Evolutionary conservation across 2,329 filamentous ascomycete species (phyloP), one percentile per base, ranked within the genome.

Genomic region (Fusarium multiceps): DNA sequence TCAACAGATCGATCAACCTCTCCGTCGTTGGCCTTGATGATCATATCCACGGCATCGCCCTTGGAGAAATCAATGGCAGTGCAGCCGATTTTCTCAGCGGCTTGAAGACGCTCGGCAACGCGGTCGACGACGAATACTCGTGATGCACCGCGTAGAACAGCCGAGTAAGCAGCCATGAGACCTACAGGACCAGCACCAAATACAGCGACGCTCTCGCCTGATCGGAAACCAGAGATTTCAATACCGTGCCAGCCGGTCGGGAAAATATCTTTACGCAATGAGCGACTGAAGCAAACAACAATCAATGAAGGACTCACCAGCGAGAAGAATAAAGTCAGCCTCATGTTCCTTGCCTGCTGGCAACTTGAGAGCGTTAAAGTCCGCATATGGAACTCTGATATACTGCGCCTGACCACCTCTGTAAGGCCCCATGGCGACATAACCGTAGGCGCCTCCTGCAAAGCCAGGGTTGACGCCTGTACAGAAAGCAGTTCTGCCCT

Each of bases 101-200:
- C 83, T 12, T 84, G 80, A 3, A 92, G 78, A 18, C 89, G 82
- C 73, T 89, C 88, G 1, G 84, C 82, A 0, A 91, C 88, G 27
- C 86, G 85, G 66, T 92, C 90, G 7, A 92, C 87, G 1, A 89
- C 87, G 56, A 83, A 91, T 1, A 92, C 86, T 16, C 81, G 84
- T 11, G 85, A 87, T 2, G 89, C 89, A 4, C 89, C 89, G 0
- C 89, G 84, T 4, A 91, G 77, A 1, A 86, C 77, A 1, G 86
- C 89, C 1, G 85, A 89, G 76, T 91, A 91, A 6, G 89, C 89
- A 5, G 89, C 88, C 85, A 91, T 90, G 7, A 91, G 77, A 2
- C 89, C 89, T 2, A 91, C 88, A 0, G 89, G 89, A 0, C 89
- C 88, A 4, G 86, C 88, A 1, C 89, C 89, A 62, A 90, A 91